Evolutionary conservation across 2,329 filamentous ascomycete species (phyloP), one percentile per base, ranked within the genome.

Genomic region (Cryphonectria nitschkei): DNA sequence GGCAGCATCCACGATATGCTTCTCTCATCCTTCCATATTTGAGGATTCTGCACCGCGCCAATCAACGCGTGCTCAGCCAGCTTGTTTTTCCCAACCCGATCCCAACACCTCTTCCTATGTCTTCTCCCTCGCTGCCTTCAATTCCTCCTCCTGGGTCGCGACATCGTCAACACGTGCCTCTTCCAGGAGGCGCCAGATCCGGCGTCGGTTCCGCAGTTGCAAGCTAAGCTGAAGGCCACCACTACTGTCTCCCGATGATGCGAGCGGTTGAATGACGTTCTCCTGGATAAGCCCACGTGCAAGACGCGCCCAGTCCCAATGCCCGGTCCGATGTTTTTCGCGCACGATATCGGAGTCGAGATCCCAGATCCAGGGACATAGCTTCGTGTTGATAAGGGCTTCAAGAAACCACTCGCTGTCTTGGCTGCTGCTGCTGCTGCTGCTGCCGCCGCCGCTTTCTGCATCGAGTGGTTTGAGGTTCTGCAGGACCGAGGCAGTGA

Each of bases 281-380:
- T 50, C 46, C 2, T 50, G 46, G 16, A 22, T 19, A n/a, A n/a
- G 46, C 46, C 22, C 46, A 50, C 46, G 46, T 7, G 22, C 46
- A 50, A 50, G 46, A n/a, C 8, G 46, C 46, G 46, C 7, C 46
- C 46, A 50, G 46, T n/a, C 46, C 46, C 46, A 50, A 11, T 50
- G 46, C 22, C 46, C 46, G 8, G 22, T 50, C 46, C 8, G 7
- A n/a, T 50, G 22, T 22, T 50, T 50, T 50, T 50, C 46, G 22
- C 19, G 7, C 46, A 50, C 0, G 19, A 56, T n/a, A 14, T 56
- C 22, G 13, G 13, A 14, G 3, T 56, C 52, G 26, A 56, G 29
- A 56, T 56, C n/a, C 52, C 52, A 29, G 52, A 29, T n/a, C 52
- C 52, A 56, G 52, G 52, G n/a, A n/a, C 16, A 50, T n/a, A n/a